Conservation (phyloP, 2,329 filamentous ascomycete genomes). For the Macrophomina phaseolina region DNA sequence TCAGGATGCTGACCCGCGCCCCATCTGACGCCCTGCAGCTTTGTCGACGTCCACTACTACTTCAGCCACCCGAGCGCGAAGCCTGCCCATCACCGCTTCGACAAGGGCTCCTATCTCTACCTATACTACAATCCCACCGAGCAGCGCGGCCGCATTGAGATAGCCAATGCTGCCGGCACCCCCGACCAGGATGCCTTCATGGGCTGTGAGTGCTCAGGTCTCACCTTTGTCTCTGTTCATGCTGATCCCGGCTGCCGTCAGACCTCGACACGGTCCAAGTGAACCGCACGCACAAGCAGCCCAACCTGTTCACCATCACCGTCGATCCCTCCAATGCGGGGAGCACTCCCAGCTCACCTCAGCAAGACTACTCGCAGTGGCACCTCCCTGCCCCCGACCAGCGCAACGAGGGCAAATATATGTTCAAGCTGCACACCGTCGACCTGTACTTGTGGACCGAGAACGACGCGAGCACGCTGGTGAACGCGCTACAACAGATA, state of each 20-base stretch:
- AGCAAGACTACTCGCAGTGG: constrained; percentile 66
- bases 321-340: constrained; percentile 56
- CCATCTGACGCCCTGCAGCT: constrained; percentile 57
- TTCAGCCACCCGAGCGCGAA: constrained; percentile 70
- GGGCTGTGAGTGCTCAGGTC: constrained; percentile 67
- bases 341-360: constrained; percentile 45
- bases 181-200: constrained; percentile 81
- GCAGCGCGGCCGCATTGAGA: constrained; percentile 72
- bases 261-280: constrained; percentile 70
- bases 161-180: constrained; percentile 76
- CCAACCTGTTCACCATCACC: constrained; percentile 70
- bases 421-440: constrained; percentile 76
- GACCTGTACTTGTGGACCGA: constrained; percentile 83
- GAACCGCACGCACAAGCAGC: constrained; percentile 75
- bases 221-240: not conserved
- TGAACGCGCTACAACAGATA: constrained; percentile 70
- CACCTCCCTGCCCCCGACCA: constrained; percentile 76
- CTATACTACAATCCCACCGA: constrained; percentile 75
- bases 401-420: constrained; percentile 76
- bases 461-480: constrained; percentile 71
- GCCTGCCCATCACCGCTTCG: constrained; percentile 80
- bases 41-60: constrained; percentile 80
- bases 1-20: not conserved
- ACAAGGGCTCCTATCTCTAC: constrained; percentile 80
- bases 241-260: constrained; percentile 41